Evolutionary conservation across 2,329 filamentous ascomycete genomes (phyloP), one percentile per base, ranked within the genome.

Genomic region (Fusarium chaquense): DNA sequence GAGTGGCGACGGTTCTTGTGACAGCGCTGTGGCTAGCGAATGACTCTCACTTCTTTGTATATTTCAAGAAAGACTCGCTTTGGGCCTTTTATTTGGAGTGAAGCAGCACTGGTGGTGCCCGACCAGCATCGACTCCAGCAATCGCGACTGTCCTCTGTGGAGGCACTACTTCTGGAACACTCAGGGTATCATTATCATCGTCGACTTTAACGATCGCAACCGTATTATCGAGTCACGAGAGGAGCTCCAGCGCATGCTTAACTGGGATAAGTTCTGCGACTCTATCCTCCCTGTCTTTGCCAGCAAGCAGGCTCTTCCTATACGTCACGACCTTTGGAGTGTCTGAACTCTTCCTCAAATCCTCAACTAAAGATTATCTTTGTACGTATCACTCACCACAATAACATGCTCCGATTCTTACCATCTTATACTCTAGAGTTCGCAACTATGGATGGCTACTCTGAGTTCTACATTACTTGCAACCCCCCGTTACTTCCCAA

Each of bases 91-190:
- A 15, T 11, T 43, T 43, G 18, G 22, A 40, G 11, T 13, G 20
- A 43, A 43, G 44, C 16, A 20, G 15, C 30, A 33, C 9, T 24
- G 18, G 10, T 20, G 9, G 10, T 9, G 46, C 15, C 28, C 38
- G 15, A 20, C 9, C 20, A 8, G 38, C 36, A 40, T 12, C 28
- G 28, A 11, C 28, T 11, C 28, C 3, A 30, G 28, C 28, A 3
- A 30, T 10, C 28, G 28, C 28, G 28, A 30, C 28, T 30, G 96
- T 83, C 96, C 96, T 81, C 88, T 99, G 80, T 99, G 96, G 96
- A 94, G 96, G 87, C 96, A 98, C 85, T 99, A 99, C 88, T 99
- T 98, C 91, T 94, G 97, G 85, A 97, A 97, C 85, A 99, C 96
- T 76, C 96, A 99, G 85, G 96, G 96, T 82, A 95, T 99, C 83